A percentile compares a stretch with the other conserved stretches of the same genome.
phyloP scores from a whole-genome alignment of 164 flowering plant species.

The Kingdonia uniflora region DNA sequence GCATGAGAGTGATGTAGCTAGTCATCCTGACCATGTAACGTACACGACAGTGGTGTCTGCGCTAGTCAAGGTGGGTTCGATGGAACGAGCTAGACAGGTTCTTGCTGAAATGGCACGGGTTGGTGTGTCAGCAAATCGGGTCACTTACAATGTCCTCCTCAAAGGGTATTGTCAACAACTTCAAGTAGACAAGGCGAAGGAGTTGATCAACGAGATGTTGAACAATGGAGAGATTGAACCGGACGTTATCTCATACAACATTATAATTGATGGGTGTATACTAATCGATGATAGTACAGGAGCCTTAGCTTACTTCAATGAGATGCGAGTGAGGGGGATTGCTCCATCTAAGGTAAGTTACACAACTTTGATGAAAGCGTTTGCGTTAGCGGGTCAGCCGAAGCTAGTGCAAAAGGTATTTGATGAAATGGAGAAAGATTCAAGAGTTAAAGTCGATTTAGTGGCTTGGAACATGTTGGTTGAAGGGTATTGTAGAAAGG shows the following conservation, averaged over 20 bases:
- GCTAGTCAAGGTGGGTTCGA: slow-evolving; percentile 61
- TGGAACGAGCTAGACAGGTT: slow-evolving; percentile 79
- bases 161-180: slow-evolving; percentile 89
- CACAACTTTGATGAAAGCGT: slow-evolving; percentile 95
- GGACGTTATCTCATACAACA: slow-evolving; percentile 92
- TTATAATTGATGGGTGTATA: slow-evolving; percentile 80
- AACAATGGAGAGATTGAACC: slow-evolving; percentile 48
- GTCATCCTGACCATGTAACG: slow-evolving; percentile 86
- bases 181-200: slow-evolving; percentile 70
- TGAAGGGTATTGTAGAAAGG: slow-evolving; percentile 71
- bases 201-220: slow-evolving; percentile 58
- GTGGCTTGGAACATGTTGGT: slow-evolving; percentile 95
- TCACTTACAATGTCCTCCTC: slow-evolving; percentile 83
- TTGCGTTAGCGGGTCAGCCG: slow-evolving; percentile 72
- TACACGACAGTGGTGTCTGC: slow-evolving; percentile 90
- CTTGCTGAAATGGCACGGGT: slow-evolving; percentile 68
- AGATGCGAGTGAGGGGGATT: slow-evolving; percentile 76
- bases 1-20: slow-evolving; percentile 42
- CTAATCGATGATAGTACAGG: slow-evolving; percentile 76
- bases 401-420: slow-evolving; percentile 75
- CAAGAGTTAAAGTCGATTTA: slow-evolving; percentile 69
- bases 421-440: slow-evolving; percentile 79
- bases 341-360: slow-evolving; percentile 90
- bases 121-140: slow-evolving; percentile 69
- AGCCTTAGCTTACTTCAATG: slow-evolving; percentile 74